Evolutionary conservation across 768 basidiomycete genomes (phyloP).

Genomic region (Hygrocybe punicea): DNA sequence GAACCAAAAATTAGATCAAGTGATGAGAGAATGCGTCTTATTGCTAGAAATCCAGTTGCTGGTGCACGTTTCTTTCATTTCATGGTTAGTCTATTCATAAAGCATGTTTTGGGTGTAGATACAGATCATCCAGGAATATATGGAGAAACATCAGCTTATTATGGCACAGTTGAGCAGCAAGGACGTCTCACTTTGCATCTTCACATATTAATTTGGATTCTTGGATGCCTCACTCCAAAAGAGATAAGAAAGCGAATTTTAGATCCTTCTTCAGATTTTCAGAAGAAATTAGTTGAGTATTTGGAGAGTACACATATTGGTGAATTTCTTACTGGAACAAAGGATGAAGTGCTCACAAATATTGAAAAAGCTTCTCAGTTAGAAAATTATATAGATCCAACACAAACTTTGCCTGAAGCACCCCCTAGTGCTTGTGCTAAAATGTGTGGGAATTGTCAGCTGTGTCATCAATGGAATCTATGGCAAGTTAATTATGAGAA

Average conservation of each 20-base stretch:
- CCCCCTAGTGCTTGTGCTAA: conserved; percentile 24
- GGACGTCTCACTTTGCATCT: conserved; percentile 37
- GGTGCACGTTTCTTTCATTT: conserved; percentile 28
- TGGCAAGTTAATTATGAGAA: conserved; percentile 15
- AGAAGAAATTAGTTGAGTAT: conserved; percentile 24
- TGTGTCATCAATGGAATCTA: conserved; percentile 8
- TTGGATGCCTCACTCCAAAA: conserved; percentile 26
- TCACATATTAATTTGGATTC: conserved; percentile 40
- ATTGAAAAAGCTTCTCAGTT: not conserved
- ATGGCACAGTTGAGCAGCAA: conserved; percentile 36
- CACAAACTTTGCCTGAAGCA: conserved; percentile 19
- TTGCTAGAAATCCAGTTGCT: conserved; percentile 5
- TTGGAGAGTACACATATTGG: conserved; percentile 31
- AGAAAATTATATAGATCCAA: conserved; percentile 18
- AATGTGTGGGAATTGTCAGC: conserved; percentile 30
- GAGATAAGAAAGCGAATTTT: conserved; percentile 30
- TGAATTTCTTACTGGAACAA: conserved; percentile 27
- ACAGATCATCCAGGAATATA: conserved; percentile 22
- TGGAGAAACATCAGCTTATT: conserved; percentile 31
- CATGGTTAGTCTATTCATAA: conserved; percentile 22
- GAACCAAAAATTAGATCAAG: conserved; percentile 7
- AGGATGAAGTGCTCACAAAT: conserved; percentile 13
- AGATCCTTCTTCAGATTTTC: conserved; percentile 22
- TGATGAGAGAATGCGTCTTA: conserved; percentile 23
- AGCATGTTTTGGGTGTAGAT: conserved; percentile 21